Percentiles rank a stretch among this genome's conserved stretches.
phyloP scores from a whole-genome alignment of 2,329 filamentous ascomycete species.

The Aspergillus quadricinctus region DNA sequence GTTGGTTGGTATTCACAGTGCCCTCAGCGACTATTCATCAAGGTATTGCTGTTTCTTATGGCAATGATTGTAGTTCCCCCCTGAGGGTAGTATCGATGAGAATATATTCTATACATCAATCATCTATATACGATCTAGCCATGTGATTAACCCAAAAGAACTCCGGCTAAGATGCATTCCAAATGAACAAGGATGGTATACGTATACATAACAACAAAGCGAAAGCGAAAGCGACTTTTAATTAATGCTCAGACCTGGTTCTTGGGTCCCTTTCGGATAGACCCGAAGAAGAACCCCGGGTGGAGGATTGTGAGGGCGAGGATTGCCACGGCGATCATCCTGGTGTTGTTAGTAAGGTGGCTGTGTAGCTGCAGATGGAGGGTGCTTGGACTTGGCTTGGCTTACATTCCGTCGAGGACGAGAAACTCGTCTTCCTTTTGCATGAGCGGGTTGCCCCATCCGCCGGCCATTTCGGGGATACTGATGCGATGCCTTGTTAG shows the following conservation, averaged over 20 bases:
- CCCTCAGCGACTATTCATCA: too few species aligned
- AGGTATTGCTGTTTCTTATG: too few species aligned
- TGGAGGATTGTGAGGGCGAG: slow-evolving; percentile 42
- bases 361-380: background rate
- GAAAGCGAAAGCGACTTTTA: background rate
- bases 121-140: background rate
- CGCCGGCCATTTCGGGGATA: slow-evolving; percentile 48
- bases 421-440: slow-evolving; percentile 46
- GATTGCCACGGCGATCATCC: slow-evolving; percentile 44
- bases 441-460: slow-evolving; percentile 47
- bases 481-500: slow-evolving; percentile 20
- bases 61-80: background rate
- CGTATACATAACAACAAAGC: background rate
- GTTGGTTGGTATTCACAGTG: background rate
- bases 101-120: background rate
- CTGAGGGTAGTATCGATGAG: background rate
- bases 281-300: slow-evolving; percentile 43
- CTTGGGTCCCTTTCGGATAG: slow-evolving; percentile 25
- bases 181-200: background rate
- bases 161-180: background rate
- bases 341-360: slow-evolving; percentile 18
- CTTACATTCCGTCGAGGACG: slow-evolving; percentile 45
- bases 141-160: background rate
- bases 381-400: slow-evolving; percentile 6
- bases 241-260: slow-evolving; percentile 9